Conservation (phyloP, 2,329 filamentous ascomycete species). For the Xylogone sp. region DNA sequence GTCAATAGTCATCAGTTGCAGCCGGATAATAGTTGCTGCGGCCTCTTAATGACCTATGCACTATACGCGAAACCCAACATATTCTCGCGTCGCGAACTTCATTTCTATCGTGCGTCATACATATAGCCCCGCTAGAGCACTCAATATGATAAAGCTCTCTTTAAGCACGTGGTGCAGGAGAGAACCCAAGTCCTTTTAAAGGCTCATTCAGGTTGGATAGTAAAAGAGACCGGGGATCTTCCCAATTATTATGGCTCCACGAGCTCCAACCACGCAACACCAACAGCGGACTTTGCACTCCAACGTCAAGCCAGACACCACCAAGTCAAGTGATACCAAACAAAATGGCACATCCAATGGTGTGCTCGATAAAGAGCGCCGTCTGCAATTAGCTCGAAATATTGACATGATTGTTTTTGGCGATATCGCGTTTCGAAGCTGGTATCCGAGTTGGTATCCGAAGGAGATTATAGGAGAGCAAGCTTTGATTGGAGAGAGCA, state of each 20-base stretch:
- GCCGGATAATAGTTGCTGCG: too few relatives aligned
- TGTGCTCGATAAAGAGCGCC: neutral
- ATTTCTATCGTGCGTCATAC: neutral
- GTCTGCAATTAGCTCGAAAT: constrained; percentile 56
- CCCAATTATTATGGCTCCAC: neutral
- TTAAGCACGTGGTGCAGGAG: neutral
- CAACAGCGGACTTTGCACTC: neutral
- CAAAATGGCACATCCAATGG: neutral
- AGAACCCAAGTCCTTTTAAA: neutral
- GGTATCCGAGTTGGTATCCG: constrained; percentile 89
- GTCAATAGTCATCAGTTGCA: too few relatives aligned
- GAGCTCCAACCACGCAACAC: neutral
- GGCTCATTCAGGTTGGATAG: neutral
- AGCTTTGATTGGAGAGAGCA: constrained; percentile 14
- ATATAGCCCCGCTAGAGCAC: neutral
- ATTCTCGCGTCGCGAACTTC: neutral
- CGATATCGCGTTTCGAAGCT: constrained; percentile 78
- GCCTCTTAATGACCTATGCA: neutral
- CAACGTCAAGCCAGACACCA: neutral
- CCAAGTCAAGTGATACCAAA: neutral
- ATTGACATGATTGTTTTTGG: constrained; percentile 85
- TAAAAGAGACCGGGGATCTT: neutral
- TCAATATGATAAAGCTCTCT: too few relatives aligned
- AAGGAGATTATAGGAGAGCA: constrained; percentile 62
- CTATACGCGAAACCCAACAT: neutral